Evolutionary conservation across 2,329 filamentous ascomycete genomes (phyloP).

Genomic region (Phialophora macrospora): DNA sequence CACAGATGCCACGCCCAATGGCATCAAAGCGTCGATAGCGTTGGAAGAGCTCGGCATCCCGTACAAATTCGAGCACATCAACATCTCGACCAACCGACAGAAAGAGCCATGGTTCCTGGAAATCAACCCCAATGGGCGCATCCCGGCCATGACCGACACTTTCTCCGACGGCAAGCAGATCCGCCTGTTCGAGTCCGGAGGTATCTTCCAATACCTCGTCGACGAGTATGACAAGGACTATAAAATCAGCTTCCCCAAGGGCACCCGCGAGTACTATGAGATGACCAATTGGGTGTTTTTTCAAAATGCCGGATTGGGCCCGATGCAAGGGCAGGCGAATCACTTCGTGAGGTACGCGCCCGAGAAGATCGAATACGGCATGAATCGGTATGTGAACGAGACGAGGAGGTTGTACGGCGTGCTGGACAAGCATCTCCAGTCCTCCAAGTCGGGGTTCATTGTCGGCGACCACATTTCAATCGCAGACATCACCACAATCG

Average conservation of each 20-base stretch:
- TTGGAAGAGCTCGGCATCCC: slow-evolving; percentile 75
- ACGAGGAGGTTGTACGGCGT: slow-evolving; percentile 80
- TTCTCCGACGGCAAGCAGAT: slow-evolving; percentile 54
- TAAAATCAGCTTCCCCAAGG: slow-evolving; percentile 79
- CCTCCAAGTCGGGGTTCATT: slow-evolving; percentile 57
- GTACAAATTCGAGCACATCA: slow-evolving; percentile 47
- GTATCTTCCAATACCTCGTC: slow-evolving; percentile 82
- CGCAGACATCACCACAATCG: slow-evolving; percentile 80
- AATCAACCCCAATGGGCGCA: slow-evolving; percentile 92
- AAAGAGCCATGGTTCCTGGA: slow-evolving; percentile 86
- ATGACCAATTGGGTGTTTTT: slow-evolving; percentile 78
- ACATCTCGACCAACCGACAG: slow-evolving; percentile 70
- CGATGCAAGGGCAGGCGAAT: slow-evolving; percentile 84
- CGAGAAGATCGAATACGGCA: slow-evolving; percentile 79
- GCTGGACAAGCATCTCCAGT: slow-evolving; percentile 70
- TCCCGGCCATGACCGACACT: slow-evolving; percentile 82
- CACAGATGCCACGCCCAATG: slow-evolving; percentile 83
- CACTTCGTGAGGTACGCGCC: slow-evolving; percentile 84
- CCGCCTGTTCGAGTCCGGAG: slow-evolving; percentile 79
- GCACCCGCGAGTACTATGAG: slow-evolving; percentile 76
- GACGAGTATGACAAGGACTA: slow-evolving; percentile 82
- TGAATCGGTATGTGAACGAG: slow-evolving; percentile 82
- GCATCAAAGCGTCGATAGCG: slow-evolving; percentile 85
- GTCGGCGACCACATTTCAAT: slow-evolving; percentile 55
- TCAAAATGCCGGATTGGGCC: slow-evolving; percentile 79